Conservation (phyloP, 352 stramenopile species). For the Phytophthora ohioensis region DNA sequence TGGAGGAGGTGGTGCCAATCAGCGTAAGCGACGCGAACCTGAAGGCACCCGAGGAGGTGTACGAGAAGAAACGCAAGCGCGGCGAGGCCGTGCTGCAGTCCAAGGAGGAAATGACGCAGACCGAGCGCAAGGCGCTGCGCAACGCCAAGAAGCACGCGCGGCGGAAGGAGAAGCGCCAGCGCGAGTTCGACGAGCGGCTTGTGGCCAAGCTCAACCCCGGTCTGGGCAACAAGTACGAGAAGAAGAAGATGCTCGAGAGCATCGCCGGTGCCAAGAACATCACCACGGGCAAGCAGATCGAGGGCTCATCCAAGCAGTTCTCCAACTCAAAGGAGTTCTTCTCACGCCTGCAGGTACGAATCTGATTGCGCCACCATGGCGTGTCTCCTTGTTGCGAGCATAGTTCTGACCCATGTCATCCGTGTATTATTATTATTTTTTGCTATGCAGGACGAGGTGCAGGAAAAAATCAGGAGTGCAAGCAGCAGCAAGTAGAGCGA, state of each 20-base stretch:
- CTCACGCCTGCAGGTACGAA: conserved; percentile 66
- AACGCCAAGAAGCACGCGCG: conserved; percentile 93
- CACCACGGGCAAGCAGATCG: conserved; percentile 84
- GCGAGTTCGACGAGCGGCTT: conserved; percentile 91
- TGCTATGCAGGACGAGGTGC: conserved; percentile 49
- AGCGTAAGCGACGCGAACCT: conserved; percentile 88
- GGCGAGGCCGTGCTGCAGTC: conserved; percentile 81
- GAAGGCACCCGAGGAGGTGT: conserved; percentile 85
- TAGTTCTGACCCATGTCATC: conserved; percentile 20
- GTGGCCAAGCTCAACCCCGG: conserved; percentile 95
- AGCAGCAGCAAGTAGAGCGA: conserved; percentile 42
- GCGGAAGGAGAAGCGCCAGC: conserved; percentile 92
- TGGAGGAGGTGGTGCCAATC: conserved; percentile 88
- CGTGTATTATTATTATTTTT: conserved; percentile 26
- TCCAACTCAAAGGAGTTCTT: conserved; percentile 92
- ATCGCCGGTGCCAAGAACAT: conserved; percentile 84
- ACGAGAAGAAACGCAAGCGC: conserved; percentile 90
- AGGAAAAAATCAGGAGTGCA: conserved; percentile 52
- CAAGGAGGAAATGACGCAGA: conserved; percentile 90
- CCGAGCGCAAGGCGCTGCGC: conserved; percentile 86
- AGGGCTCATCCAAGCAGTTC: conserved; percentile 85
- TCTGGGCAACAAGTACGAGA: conserved; percentile 96
- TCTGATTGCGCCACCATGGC: conserved; percentile 19
- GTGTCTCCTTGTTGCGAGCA: conserved; percentile 14
- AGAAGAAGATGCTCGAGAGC: conserved; percentile 92